Percentiles rank a stretch among this genome's conserved stretches.
These are phyloP conservation scores for Oryza nivara DNA, from an alignment of 176 grass and related monocot genomes.

Conservation along the genomic window DNA sequence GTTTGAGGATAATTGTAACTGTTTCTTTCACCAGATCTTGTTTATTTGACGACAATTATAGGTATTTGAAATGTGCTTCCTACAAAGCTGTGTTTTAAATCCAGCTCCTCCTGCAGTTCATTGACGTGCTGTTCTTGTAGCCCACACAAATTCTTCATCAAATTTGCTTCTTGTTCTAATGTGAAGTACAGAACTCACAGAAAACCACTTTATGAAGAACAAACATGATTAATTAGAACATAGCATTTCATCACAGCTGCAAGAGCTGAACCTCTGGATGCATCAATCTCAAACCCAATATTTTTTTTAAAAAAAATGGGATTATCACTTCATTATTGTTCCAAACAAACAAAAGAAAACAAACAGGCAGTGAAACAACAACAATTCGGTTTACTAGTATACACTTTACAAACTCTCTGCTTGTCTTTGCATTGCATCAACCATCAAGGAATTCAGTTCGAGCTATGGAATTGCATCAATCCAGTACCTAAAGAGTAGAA, in stretches of 20 bases:
- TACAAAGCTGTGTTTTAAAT: too few species aligned
- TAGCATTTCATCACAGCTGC: neutral
- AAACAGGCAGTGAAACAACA: neutral
- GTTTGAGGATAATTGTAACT: too few species aligned
- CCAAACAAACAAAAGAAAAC: neutral
- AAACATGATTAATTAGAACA: neutral
- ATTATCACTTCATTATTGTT: conserved; percentile 16
- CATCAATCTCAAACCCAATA: neutral
- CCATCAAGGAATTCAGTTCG: neutral
- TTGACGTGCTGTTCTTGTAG: too few species aligned
- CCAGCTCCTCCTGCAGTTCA: too few species aligned
- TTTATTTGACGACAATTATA: too few species aligned
- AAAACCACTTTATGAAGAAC: neutral
- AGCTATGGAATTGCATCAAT: neutral
- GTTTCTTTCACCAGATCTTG: too few species aligned
- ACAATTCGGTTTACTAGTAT: conserved; percentile 4
- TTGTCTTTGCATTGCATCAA: neutral
- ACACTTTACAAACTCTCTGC: neutral
- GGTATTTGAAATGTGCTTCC: too few species aligned
- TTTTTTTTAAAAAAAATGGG: neutral
- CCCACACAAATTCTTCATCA: too few species aligned
- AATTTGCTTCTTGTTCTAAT: too few species aligned
- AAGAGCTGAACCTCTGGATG: neutral
- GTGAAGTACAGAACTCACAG: too few species aligned
- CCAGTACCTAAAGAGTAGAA: neutral